Base-by-base conservation (phyloP, 495 filamentous ascomycete species). In the Penicillium desertorum region DNA sequence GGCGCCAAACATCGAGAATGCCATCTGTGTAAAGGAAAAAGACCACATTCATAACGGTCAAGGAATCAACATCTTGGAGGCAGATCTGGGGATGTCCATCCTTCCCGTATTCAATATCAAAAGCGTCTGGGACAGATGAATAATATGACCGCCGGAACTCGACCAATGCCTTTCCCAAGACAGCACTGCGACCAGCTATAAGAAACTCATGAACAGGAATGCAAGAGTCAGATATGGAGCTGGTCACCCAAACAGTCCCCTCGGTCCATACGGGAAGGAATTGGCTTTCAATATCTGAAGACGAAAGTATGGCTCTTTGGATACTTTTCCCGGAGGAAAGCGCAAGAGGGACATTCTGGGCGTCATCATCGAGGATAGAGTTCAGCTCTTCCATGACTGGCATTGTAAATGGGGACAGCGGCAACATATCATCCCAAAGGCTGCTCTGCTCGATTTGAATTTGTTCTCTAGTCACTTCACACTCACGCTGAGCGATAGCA, bases 131-230 rank as follows among this genome's bases (percentile, higher is more conserved):
- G 12, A 81, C 64, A 5, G 74, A 73, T 51, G 67, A 75, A 59
- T 69, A 75, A n/a, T 76, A 74, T 5, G 65, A 62, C 22, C 63
- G 60, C 7, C 78, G 75, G 59, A 83, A 80, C 3, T 80, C 71
- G 6, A 74, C 72, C 22, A 96, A 76, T 4, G 80, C 83, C 17
- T 77, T 75, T 52, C 89, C 80, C 41, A 97, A 63, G 2, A 89
- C 72, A 2, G 80, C 73, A 58, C 91, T 96, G 50, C 94, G 81
- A 1, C 84, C 88, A 16, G 83, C 76, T 8, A 97, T 67, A 43
- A 97, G 76, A 69, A 91, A 94, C 47, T 85, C 83, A 68, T 97
- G 93, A n/a, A 89, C 78, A 17, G 94, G 92, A 32, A 98, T 85
- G 39, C 70, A 68, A 30, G 89, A 66, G 11, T 88, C 81, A 10